phyloP scores from a whole-genome alignment of 2,329 filamentous ascomycete genomes.

The Colletotrichum phormii region DNA sequence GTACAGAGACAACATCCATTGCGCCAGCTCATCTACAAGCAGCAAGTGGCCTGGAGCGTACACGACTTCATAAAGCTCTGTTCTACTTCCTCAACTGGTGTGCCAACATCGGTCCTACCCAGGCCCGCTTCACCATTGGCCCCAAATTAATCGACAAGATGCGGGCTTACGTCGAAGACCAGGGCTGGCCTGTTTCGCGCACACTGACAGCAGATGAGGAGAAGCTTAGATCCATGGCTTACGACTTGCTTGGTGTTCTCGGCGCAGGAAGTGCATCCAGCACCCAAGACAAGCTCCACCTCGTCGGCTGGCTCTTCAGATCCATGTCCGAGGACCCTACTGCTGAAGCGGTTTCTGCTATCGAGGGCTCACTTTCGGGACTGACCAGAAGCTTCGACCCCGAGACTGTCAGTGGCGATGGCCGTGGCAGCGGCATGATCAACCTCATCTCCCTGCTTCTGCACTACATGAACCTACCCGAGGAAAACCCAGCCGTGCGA shows the following conservation, averaged over 20 bases:
- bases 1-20: slow-evolving; percentile 24
- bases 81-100: slow-evolving; percentile 92
- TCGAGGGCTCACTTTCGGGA: slow-evolving; percentile 88
- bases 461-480: slow-evolving; percentile 71
- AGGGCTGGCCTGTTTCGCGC: slow-evolving; percentile 83
- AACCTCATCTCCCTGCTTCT: slow-evolving; percentile 69
- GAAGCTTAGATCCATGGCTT: slow-evolving; percentile 79
- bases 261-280: slow-evolving; percentile 73
- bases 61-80: slow-evolving; percentile 83
- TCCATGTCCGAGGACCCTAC: slow-evolving; percentile 85
- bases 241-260: slow-evolving; percentile 90
- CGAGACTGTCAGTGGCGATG: slow-evolving; percentile 45
- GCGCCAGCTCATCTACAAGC: slow-evolving; percentile 43
- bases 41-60: slow-evolving; percentile 75
- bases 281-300: slow-evolving; percentile 62
- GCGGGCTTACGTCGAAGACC: slow-evolving; percentile 78
- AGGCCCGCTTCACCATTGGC: slow-evolving; percentile 73
- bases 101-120: slow-evolving; percentile 75
- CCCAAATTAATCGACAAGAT: slow-evolving; percentile 76
- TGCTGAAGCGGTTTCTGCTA: slow-evolving; percentile 82
- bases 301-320: slow-evolving; percentile 81
- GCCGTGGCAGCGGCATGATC: slow-evolving; percentile 7
- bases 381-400: slow-evolving; percentile 63
- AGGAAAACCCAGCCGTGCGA: slow-evolving; percentile 65
- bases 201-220: slow-evolving; percentile 63